These are phyloP conservation scores for Westerdykella aurantiaca DNA, from an alignment of 2,329 filamentous ascomycete species.

Conservation along the genomic window DNA sequence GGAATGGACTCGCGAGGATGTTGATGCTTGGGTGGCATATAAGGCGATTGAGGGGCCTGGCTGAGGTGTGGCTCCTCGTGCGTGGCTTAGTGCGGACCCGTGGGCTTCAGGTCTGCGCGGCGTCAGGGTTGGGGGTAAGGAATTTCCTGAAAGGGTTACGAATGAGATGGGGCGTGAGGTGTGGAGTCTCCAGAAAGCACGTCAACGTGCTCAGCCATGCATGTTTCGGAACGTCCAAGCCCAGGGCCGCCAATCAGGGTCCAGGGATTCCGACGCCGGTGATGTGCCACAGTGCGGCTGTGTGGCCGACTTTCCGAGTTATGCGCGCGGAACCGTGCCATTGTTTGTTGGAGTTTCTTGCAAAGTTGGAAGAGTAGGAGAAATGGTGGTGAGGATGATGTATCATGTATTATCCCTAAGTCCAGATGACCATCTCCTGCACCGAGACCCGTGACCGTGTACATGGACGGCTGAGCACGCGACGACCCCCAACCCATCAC, in stretches of 20 bases:
- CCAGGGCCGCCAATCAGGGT: not conserved
- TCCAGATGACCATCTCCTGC: too few relatives aligned
- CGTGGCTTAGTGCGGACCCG: too few relatives aligned
- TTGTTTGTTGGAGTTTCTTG: not conserved
- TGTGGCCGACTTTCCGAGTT: not conserved
- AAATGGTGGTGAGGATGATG: too few relatives aligned
- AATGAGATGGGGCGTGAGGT: not conserved
- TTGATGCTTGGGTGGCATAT: conserved; percentile 23
- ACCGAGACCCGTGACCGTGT: too few relatives aligned
- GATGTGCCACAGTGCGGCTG: not conserved
- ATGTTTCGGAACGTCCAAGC: not conserved
- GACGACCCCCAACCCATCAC: too few relatives aligned
- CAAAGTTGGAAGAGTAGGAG: too few relatives aligned
- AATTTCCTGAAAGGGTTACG: not conserved
- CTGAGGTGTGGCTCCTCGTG: too few relatives aligned
- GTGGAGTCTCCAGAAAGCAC: conserved; percentile 1
- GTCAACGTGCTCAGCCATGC: not conserved
- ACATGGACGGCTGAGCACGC: too few relatives aligned
- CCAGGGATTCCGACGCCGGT: not conserved
- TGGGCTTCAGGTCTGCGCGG: too few relatives aligned
- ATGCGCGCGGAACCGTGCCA: not conserved
- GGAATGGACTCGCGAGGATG: conserved; percentile 15
- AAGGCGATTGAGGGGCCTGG: conserved; percentile 6
- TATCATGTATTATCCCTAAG: too few relatives aligned
- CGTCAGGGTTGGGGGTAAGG: not conserved